Evolutionary conservation across 495 filamentous ascomycete genomes (phyloP).

Genomic region (Daldinia bambusicola): DNA sequence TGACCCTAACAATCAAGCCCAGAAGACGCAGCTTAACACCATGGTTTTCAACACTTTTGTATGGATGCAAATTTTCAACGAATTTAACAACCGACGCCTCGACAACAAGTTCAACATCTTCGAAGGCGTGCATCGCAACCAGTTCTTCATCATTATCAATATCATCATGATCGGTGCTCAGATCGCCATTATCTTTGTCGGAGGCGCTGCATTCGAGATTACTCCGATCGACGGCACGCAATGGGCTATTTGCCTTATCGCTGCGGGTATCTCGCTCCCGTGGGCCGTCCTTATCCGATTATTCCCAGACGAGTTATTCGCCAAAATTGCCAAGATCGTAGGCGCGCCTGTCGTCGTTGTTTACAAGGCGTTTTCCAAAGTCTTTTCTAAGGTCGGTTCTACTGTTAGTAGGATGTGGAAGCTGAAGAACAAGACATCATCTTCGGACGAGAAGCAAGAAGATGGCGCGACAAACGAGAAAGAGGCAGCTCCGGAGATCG

Average conservation of each 20-base stretch:
- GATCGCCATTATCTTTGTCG: conserved; percentile 80
- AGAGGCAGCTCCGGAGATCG: conserved; percentile 32
- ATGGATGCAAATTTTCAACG: conserved; percentile 96
- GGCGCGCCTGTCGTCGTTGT: conserved; percentile 42
- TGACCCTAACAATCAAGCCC: conserved; percentile 37
- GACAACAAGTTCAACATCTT: conserved; percentile 94
- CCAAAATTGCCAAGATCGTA: conserved; percentile 35
- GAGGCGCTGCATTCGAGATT: conserved; percentile 75
- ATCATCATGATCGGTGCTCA: conserved; percentile 85
- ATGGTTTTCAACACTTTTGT: conserved; percentile 92
- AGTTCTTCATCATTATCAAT: conserved; percentile 85
- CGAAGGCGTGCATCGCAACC: conserved; percentile 81
- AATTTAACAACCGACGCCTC: conserved; percentile 73
- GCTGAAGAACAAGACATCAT: conserved; percentile 6
- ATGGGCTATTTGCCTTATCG: conserved; percentile 79
- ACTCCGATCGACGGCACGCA: conserved; percentile 68
- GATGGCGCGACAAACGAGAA: conserved; percentile 1
- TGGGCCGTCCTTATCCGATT: conserved; percentile 77
- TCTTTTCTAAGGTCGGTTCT: conserved; percentile 15
- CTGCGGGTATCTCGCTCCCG: conserved; percentile 76
- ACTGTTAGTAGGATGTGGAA: conserved; percentile 42
- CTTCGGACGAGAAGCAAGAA: conserved; percentile 9
- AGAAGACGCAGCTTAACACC: conserved; percentile 65
- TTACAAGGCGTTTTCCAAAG: conserved; percentile 30
- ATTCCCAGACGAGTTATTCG: conserved; percentile 68